Base-by-base conservation (phyloP, 208 protist species). In the Wallacemonas sp. region DNA sequence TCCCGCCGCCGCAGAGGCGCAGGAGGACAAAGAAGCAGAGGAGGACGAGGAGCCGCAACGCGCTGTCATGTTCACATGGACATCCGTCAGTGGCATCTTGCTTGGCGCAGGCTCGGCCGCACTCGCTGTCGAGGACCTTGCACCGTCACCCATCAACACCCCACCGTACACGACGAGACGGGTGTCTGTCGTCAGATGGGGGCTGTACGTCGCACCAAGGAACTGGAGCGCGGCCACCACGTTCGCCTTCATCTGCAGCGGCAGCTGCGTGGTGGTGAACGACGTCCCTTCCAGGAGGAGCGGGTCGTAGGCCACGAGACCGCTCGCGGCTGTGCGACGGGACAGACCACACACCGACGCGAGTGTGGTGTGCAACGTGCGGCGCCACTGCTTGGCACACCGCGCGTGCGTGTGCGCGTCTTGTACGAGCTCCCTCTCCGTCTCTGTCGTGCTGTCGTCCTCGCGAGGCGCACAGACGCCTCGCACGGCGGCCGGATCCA, bases 201-300 rank as follows among this genome's bases (percentile, higher is more conserved):
- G 79, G 46, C 77, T 76, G 72, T 95, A 95, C 4, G 57, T 64
- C 11, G 73, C 89, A 25, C 89, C 89, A 44, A 82, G 88, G 59
- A 88, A 92, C 38, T 79, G 76, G 62, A 95, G 61, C 3, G 74
- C 67, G 4, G 89, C 89, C 12, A 91, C 54, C 11, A 95, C 72
- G 52, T 87, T 87, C 22, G 61, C 64, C 64, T 87, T 89, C 14
- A 91, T 46, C 25, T 67, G 42, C 29, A 33, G 20, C 18, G 77
- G 77, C 20, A 84, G 45, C 66, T 84, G 76, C 11, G 84, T 91
- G 11, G 86, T 94, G 0, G 89, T 95, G 64, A 95, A 91, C 22
- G 42, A 23, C 1, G 92, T n/a, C 0, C 71, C 55, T 3, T 70
- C 49, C 23, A 95, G 81, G 3, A 87, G 39, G 14, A 66, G 44